A percentile compares a stretch with the other conserved stretches of the same genome.
Evolutionary conservation across 805 yeast species (phyloP).

Genomic region (Jamesozyma spencerorum): DNA sequence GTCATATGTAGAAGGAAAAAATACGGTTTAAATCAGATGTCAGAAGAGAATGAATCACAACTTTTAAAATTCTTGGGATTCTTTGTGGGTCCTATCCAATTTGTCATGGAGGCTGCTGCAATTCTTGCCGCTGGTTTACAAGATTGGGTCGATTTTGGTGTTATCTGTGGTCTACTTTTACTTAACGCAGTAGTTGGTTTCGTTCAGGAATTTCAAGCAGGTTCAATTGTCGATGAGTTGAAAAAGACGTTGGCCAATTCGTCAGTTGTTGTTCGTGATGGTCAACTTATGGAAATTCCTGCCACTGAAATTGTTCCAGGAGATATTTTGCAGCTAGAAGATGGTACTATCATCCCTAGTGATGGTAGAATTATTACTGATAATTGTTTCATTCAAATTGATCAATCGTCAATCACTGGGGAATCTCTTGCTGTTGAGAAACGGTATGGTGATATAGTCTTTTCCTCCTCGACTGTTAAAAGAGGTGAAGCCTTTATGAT

Average conservation of each 20-base stretch:
- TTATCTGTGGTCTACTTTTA: constrained; percentile 76
- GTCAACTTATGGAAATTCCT: constrained; percentile 62
- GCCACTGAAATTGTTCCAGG: constrained; percentile 90
- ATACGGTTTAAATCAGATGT: constrained; percentile 85
- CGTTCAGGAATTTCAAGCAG: constrained; percentile 95
- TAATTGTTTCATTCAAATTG: constrained; percentile 80
- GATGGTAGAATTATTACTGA: constrained; percentile 86
- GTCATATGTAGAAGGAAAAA: constrained; percentile 77
- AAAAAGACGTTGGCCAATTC: constrained; percentile 90
- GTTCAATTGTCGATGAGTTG: constrained; percentile 93
- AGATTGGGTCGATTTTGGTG: constrained; percentile 99
- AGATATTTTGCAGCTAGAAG: constrained; percentile 86
- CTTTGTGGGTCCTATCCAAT: constrained; percentile 92
- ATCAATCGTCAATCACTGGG: constrained; percentile 96
- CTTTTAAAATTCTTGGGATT: constrained; percentile 72
- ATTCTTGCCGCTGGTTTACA: constrained; percentile 89
- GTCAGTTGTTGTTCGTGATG: constrained; percentile 80
- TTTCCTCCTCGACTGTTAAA: constrained; percentile 91
- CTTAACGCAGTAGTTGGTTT: constrained; percentile 92
- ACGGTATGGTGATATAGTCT: constrained; percentile 74
- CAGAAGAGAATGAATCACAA: constrained; percentile 77
- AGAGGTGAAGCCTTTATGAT: constrained; percentile 93
- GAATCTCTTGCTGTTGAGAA: constrained; percentile 94
- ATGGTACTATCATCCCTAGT: constrained; percentile 86
- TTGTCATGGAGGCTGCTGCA: constrained; percentile 97